These are phyloP conservation scores for Bombardia bombarda DNA, from an alignment of 495 filamentous ascomycete species.

Conservation along the genomic window DNA sequence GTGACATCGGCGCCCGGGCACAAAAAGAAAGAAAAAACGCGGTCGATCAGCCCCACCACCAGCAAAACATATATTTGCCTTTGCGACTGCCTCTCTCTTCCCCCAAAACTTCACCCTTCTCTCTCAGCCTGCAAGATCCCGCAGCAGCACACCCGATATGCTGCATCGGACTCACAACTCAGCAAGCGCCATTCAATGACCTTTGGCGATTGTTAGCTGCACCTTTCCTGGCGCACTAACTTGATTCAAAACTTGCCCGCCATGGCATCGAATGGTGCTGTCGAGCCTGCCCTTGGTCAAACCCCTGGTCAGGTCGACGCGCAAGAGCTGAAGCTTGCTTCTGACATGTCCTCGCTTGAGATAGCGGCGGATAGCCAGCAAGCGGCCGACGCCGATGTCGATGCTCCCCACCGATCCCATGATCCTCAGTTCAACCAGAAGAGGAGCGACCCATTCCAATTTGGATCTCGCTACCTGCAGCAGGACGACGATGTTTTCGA, in stretches of 20 bases:
- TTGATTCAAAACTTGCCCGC: background rate
- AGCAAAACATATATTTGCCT: slow-evolving; percentile 4
- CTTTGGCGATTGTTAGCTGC: slow-evolving; percentile 18
- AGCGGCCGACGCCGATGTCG: slow-evolving; percentile 5
- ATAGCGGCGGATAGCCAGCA: slow-evolving; percentile 12
- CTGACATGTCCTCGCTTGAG: slow-evolving; percentile 21
- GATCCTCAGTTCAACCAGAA: slow-evolving; percentile 61
- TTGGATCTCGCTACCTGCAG: slow-evolving; percentile 80
- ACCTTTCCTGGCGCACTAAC: slow-evolving; percentile 12
- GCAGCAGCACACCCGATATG: slow-evolving; percentile 11
- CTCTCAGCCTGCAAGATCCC: slow-evolving; percentile 10
- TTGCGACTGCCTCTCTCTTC: slow-evolving; percentile 6
- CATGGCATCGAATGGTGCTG: slow-evolving; percentile 14
- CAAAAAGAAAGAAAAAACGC: background rate
- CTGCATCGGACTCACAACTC: slow-evolving; percentile 13
- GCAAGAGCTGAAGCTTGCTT: slow-evolving; percentile 18
- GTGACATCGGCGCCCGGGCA: background rate
- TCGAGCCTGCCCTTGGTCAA: slow-evolving; percentile 2
- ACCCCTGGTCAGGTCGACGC: slow-evolving; percentile 4
- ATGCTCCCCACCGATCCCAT: slow-evolving; percentile 45
- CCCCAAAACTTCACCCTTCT: slow-evolving; percentile 6
- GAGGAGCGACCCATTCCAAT: slow-evolving; percentile 84
- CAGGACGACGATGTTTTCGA: slow-evolving; percentile 81
- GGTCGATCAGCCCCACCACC: slow-evolving; percentile 2
- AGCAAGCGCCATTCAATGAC: slow-evolving; percentile 11